Conservation (phyloP, 2,329 filamentous ascomycete species). For the Epicoccum nigrum region DNA sequence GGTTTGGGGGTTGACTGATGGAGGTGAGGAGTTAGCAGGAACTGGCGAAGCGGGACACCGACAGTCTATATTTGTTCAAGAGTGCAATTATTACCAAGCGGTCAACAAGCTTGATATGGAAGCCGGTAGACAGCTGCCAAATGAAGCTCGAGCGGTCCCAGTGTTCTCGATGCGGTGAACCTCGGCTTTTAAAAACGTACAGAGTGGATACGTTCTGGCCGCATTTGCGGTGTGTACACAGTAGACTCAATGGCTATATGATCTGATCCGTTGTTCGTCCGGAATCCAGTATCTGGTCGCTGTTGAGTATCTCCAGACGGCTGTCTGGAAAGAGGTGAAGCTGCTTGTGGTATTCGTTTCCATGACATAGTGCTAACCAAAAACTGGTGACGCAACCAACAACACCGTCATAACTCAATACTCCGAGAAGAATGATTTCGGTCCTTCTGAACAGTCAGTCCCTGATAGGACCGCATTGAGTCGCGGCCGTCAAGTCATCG, state of each 20-base stretch:
- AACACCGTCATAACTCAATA: not conserved
- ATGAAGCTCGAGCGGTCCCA: conserved; percentile 7
- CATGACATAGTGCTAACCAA: not conserved
- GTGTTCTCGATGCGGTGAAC: conserved; percentile 15
- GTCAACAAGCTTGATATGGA: not conserved
- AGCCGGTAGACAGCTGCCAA: conserved; percentile 8
- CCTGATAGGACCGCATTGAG: not conserved
- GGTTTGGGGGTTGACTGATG: not conserved
- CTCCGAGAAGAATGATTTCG: not conserved
- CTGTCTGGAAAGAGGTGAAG: not conserved
- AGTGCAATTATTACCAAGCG: conserved; percentile 14
- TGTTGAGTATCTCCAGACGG: not conserved
- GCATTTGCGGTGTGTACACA: not conserved
- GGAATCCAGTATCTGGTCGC: not conserved
- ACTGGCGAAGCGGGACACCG: not conserved
- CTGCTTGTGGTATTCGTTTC: not conserved
- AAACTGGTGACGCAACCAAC: conserved; percentile 4
- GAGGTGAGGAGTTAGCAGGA: not conserved
- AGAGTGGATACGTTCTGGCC: conserved; percentile 9
- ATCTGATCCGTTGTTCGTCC: not conserved
- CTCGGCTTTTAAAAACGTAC: conserved; percentile 13
- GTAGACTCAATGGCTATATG: conserved; percentile 6
- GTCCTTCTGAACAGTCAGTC: not conserved
- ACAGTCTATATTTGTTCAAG: conserved; percentile 3
- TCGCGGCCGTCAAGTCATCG: not conserved